A percentile compares a stretch with the other conserved stretches of the same genome.
phyloP scores from a whole-genome alignment of 139 green algal species.

The Pleodorina starrii region DNA sequence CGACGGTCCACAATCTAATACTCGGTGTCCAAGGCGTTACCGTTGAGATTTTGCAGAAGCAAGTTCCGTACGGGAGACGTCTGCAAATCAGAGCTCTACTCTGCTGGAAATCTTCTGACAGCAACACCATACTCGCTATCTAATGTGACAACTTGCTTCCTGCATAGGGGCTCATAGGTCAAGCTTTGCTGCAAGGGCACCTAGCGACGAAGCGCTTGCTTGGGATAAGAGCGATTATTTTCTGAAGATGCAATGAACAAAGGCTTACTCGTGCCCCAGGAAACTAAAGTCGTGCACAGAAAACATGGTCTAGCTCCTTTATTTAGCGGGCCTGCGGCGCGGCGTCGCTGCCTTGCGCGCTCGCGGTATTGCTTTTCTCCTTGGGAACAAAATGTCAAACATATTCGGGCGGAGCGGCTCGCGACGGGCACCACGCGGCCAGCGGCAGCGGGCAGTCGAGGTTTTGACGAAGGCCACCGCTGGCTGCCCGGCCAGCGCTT shows the following conservation, averaged over 20 bases:
- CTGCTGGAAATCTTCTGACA: no score
- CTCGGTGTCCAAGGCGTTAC: no score
- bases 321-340: constrained; percentile 6
- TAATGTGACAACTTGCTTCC: no score
- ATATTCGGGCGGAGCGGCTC: constrained; percentile 2
- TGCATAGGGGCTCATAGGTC: no score
- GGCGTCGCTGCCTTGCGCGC: constrained; percentile 15
- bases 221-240: not conserved
- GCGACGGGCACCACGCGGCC: not conserved
- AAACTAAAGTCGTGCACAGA: not conserved
- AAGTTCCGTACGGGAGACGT: no score
- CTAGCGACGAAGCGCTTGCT: no score
- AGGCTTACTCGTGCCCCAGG: not conserved
- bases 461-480: not conserved
- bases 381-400: not conserved
- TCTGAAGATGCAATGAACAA: constrained; percentile 32
- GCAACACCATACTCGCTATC: no score
- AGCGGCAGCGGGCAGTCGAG: not conserved
- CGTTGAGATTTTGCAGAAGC: no score
- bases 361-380: not conserved
- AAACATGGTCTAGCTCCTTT: constrained; percentile 2
- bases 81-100: no score
- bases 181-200: no score
- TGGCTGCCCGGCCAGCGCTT: constrained; percentile 11
- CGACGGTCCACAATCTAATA: no score